Conservation (phyloP, 2,329 filamentous ascomycete genomes). For the Arthrinium phaeospermum region DNA sequence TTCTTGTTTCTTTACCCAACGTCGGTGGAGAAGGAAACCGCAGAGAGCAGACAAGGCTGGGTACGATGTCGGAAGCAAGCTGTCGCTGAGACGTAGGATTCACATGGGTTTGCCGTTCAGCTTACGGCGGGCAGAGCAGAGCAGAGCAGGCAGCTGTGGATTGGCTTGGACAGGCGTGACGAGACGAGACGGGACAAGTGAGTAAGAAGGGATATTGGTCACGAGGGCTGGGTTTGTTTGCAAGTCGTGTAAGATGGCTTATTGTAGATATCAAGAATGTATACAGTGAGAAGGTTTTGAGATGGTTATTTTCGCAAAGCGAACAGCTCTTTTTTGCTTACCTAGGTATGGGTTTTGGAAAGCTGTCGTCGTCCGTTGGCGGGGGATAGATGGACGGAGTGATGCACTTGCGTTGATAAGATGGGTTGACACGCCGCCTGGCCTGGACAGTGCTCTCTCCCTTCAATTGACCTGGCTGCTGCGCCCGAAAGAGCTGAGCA, state of each 20-base stretch:
- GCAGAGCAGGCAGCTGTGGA: not conserved
- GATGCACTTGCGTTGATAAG: not conserved
- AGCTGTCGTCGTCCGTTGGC: not conserved
- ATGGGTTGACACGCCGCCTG: not conserved
- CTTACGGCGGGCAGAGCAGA: not conserved
- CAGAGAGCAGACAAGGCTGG: not conserved
- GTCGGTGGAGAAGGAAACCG: not conserved
- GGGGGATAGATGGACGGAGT: not conserved
- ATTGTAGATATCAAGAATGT: not conserved
- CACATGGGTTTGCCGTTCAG: constrained; percentile 3
- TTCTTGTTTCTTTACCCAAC: not conserved
- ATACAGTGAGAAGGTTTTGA: constrained; percentile 11
- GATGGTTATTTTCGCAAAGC: not conserved
- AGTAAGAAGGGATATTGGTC: not conserved
- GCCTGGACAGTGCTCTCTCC: not conserved
- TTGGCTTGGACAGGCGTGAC: not conserved
- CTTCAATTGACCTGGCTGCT: not conserved
- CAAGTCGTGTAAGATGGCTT: not conserved
- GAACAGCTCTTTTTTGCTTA: not conserved
- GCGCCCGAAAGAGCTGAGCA: not conserved
- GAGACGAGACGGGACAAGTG: not conserved
- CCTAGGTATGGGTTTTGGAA: not conserved
- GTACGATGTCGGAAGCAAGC: not conserved
- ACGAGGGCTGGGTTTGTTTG: not conserved
- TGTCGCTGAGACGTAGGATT: not conserved